A percentile compares a stretch with the other conserved stretches of the same genome.
These are phyloP conservation scores for Coniochaeta hoffmannii DNA, from an alignment of 2,329 filamentous ascomycete species.

Conservation along the genomic window DNA sequence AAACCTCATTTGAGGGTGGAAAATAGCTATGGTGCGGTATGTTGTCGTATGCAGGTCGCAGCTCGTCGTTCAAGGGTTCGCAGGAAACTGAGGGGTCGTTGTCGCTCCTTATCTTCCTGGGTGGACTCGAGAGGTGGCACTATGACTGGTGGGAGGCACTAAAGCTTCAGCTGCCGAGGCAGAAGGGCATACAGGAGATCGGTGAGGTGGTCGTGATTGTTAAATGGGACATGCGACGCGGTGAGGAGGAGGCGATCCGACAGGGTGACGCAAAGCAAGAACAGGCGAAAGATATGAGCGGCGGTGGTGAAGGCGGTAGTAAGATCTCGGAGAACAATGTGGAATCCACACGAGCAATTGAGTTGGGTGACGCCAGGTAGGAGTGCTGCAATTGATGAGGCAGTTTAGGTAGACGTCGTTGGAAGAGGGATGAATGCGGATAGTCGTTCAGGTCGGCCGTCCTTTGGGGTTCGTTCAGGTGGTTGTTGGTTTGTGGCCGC, in stretches of 20 bases:
- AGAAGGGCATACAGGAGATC: background rate
- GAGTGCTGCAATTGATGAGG: background rate
- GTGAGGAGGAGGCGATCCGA: background rate
- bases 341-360: background rate
- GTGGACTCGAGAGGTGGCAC: background rate
- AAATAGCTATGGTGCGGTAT: background rate
- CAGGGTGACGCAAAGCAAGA: background rate
- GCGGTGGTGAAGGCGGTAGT: background rate
- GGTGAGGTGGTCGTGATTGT: background rate
- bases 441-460: background rate
- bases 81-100: background rate
- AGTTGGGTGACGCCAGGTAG: background rate
- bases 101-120: background rate
- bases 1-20: background rate
- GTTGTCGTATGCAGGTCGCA: background rate
- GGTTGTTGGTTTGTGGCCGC: background rate
- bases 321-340: background rate
- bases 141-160: background rate
- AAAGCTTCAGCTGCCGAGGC: background rate
- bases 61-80: background rate
- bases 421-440: background rate
- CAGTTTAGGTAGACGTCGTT: background rate
- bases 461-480: background rate
- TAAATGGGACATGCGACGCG: background rate
- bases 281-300: background rate